These are phyloP conservation scores for Metschnikowia baotianmanensis DNA, from an alignment of 805 yeast genomes.

Conservation along the genomic window DNA sequence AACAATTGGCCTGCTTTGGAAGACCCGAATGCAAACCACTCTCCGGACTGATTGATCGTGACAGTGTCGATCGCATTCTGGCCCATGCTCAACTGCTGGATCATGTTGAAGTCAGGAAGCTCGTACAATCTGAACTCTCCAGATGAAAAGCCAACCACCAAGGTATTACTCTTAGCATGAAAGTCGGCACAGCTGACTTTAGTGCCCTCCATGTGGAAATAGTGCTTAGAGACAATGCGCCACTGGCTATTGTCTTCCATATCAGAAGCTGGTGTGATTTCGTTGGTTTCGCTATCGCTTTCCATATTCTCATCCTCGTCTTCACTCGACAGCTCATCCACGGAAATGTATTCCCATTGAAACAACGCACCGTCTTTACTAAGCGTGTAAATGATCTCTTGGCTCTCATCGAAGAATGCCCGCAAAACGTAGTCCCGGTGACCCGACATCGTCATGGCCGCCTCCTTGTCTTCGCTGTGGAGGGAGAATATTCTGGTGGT, in stretches of 20 bases:
- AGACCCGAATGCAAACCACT: constrained; percentile 97
- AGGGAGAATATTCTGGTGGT: constrained; percentile 84
- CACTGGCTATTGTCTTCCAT: constrained; percentile 38
- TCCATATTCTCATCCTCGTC: constrained; percentile 31
- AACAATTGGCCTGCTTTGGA: constrained; percentile 85
- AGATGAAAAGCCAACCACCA: constrained; percentile 84
- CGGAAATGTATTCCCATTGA: constrained; percentile 79
- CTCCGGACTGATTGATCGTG: constrained; percentile 77
- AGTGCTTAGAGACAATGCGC: constrained; percentile 79
- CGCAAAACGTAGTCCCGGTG: constrained; percentile 85
- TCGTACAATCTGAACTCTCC: constrained; percentile 94
- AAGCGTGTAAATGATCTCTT: constrained; percentile 86
- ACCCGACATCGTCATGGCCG: constrained; percentile 85
- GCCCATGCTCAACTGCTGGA: constrained; percentile 90
- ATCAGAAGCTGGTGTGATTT: not conserved
- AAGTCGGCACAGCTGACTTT: constrained; percentile 79
- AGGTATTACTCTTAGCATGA: constrained; percentile 64
- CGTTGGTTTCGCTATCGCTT: constrained; percentile 18
- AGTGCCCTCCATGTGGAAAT: constrained; percentile 61
- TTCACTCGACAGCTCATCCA: constrained; percentile 40
- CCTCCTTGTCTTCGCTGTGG: constrained; percentile 59
- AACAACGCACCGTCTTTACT: constrained; percentile 94
- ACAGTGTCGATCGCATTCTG: constrained; percentile 86
- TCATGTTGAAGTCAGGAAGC: constrained; percentile 69
- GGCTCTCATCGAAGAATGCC: constrained; percentile 85